Base-by-base conservation (phyloP, 1,284 basidiomycete genomes). In the Vanrija pseudolonga region DNA sequence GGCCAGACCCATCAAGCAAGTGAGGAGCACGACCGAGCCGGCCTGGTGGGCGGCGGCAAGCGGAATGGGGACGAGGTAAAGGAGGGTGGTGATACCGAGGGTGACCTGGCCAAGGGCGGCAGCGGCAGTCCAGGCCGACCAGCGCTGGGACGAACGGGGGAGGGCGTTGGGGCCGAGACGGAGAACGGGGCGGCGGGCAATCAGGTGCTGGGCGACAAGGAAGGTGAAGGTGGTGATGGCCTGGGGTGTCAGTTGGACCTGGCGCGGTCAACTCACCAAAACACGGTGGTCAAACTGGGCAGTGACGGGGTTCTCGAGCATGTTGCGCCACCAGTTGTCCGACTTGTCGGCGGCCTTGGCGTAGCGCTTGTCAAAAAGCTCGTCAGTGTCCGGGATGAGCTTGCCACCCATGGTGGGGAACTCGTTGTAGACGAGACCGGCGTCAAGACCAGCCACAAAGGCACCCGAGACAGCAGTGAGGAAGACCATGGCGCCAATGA, bases 231-330 rank as follows among this genome's bases (percentile, higher is more conserved):
- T 94, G 0, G 89, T 85, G 44, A 84, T 85, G 15, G 91, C 89
- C 88, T 93, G 61, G 4, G 47, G 55, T 22, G 60, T 49, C 47
- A 53, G 36, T 20, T 39, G 2, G 4, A 22, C 26, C n/a, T n/a
- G 18, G 18, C 22, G 8, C 19, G 15, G 28, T 5, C 18, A 15
- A 73, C 87, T 74, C 65, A 90, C 93, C 45, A 98, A 81, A 44
- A 93, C 80, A 38, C 96, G 86, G 75, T 99, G 96, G 71, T 98
- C 85, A 67, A 98, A 95, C 74, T 99, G 96, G 9, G 95, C 94
- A 0, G 96, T 97, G 9, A 90, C 94, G 4, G 96, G 96, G 72
- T 99, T 99, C 77, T 98, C 95, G 59, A 96, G 85, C 48, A 98
- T 80, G 74, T 98, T 98, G 55, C 94, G 81, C 88, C 91, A 90